Evolutionary conservation across 495 filamentous ascomycete genomes (phyloP), one percentile per base, ranked within the genome.

Genomic region (Haplographium delicatum): DNA sequence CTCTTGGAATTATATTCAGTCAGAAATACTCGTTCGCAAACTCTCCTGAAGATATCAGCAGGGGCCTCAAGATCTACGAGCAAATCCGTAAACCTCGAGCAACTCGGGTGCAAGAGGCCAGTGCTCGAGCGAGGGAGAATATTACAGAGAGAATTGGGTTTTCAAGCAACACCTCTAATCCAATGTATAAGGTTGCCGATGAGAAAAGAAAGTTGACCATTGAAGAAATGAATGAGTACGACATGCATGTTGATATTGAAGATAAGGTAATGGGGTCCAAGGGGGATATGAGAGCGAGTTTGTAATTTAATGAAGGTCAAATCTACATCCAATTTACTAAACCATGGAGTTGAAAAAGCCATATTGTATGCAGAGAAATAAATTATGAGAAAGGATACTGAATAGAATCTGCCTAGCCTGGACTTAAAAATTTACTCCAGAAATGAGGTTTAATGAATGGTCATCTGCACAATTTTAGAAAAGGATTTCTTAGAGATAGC

Each of bases 211-310:
- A 72, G 24, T 51, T 77, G n/a, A 77, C 72, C 0, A 73, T 75
- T 28, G 72, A 75, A 49, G 72, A 77, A 42, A 77, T 77, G 71
- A 75, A 77, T 43, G 59, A 66, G 24, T 77, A 76, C 49, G 70
- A 77, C 50, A 75, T 77, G 74, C 65, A 71, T 52, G 58, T 58
- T 22, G 68, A 75, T 47, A 47, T 74, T n/a, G 70, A 73, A 24
- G 66, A 71, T 52, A 63, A 64, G 15, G 34, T 71, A 6, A 64
- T 65, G 0, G 45, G 4, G 26, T 15, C 35, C 4, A 19, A 19
- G 4, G 4, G 18, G 8, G n/a, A 20, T 6, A 7, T 4, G 15
- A 39, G 35, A 19, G 15, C 18, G n/a, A 16, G 7, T 35, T 35
- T 39, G n/a, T 39, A 13, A 39, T 20, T 39, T n/a, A n/a, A n/a